phyloP scores from a whole-genome alignment of 495 filamentous ascomycete species.

The Penicillium pulvis region DNA sequence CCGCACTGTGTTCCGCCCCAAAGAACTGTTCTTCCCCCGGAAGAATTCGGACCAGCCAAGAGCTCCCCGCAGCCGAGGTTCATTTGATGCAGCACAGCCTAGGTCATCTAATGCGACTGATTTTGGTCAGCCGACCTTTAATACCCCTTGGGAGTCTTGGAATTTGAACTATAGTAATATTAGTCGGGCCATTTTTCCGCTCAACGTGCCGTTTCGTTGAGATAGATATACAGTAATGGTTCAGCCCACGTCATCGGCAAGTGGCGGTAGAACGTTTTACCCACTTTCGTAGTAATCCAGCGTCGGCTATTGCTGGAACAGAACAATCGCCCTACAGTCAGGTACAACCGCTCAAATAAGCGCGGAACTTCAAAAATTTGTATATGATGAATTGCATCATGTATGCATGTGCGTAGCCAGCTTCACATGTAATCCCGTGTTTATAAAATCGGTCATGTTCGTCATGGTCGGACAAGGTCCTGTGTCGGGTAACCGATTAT shows the following conservation, averaged over 20 bases:
- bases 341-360: background rate
- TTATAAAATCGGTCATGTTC: background rate
- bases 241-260: slow-evolving; percentile 1
- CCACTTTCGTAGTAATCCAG: slow-evolving; percentile 5
- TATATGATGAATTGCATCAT: background rate
- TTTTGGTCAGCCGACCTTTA: slow-evolving; percentile 14
- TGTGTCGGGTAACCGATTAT: slow-evolving; percentile 28
- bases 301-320: slow-evolving; percentile 1
- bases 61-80: slow-evolving; percentile 38
- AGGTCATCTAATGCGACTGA: slow-evolving; percentile 10
- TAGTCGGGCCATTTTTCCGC: background rate
- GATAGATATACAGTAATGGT: background rate
- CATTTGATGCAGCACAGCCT: slow-evolving; percentile 2
- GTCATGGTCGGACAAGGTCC: background rate
- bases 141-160: background rate
- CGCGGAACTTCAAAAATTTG: background rate
- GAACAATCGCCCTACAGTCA: background rate
- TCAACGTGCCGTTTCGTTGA: background rate
- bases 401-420: background rate
- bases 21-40: slow-evolving; percentile 14
- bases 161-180: background rate
- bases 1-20: background rate
- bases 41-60: slow-evolving; percentile 30
- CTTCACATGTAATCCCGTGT: slow-evolving; percentile 7
- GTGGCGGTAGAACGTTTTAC: slow-evolving; percentile 30